Percentiles rank a stretch among this genome's conserved stretches.
Conservation (phyloP, 2,329 filamentous ascomycete genomes). For the Fusarium xylarioides region DNA sequence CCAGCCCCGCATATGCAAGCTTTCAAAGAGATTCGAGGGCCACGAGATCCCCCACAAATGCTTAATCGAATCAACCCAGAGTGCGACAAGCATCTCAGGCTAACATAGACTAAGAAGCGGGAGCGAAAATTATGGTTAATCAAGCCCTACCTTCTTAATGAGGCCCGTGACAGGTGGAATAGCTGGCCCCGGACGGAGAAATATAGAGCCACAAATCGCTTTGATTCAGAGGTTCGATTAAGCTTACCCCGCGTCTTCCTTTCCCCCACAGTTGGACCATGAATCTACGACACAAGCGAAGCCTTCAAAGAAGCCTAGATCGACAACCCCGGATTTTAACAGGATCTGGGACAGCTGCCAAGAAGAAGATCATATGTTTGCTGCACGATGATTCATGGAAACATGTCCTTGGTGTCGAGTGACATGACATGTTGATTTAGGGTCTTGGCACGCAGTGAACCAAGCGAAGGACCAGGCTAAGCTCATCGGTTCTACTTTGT, state of each 20-base stretch:
- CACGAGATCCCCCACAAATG: background rate
- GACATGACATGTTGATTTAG: background rate
- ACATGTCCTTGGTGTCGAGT: background rate
- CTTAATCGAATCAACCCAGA: rapidly evolving
- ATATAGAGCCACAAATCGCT: background rate
- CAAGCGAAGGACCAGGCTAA: background rate
- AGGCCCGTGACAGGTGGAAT: background rate
- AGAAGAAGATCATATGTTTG: background rate
- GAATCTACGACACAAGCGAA: background rate
- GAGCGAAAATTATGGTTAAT: background rate
- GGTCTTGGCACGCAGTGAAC: background rate
- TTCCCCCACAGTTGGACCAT: background rate
- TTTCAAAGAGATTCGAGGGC: rapidly evolving
- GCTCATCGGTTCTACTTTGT: background rate
- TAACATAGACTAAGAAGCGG: rapidly evolving
- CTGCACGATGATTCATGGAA: background rate
- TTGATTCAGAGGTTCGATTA: background rate
- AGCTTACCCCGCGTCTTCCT: background rate
- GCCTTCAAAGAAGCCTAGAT: background rate
- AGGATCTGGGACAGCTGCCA: background rate
- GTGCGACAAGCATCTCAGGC: rapidly evolving
- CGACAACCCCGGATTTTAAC: background rate
- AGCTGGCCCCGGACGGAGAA: background rate
- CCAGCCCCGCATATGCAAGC: background rate
- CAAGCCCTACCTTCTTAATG: rapidly evolving